phyloP scores from a whole-genome alignment of 345 rosid genomes.

The Heritiera littoralis region DNA sequence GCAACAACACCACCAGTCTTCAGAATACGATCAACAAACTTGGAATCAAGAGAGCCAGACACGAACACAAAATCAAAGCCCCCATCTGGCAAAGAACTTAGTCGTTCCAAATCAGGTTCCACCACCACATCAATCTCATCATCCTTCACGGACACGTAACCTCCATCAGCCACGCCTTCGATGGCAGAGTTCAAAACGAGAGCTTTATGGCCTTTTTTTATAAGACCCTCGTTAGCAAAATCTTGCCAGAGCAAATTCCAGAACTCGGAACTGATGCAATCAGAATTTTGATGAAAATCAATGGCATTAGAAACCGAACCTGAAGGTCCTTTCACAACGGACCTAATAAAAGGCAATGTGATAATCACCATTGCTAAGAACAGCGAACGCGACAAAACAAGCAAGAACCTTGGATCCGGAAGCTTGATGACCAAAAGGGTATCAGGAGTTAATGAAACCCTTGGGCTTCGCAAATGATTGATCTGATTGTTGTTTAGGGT shows the following conservation, averaged over 20 bases:
- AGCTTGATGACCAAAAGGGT: conserved; percentile 40
- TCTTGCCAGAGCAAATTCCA: conserved; percentile 42
- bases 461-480: conserved; percentile 24
- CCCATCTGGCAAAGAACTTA: conserved; percentile 27
- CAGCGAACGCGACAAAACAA: conserved; percentile 43
- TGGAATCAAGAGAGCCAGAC: conserved; percentile 26
- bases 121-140: conserved; percentile 36
- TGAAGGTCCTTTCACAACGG: conserved; percentile 30
- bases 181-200: conserved; percentile 36
- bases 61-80: conserved; percentile 42
- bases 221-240: conserved; percentile 46
- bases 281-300: conserved; percentile 23
- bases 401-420: conserved; percentile 41
- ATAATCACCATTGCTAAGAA: conserved; percentile 39
- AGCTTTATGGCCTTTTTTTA: conserved; percentile 47
- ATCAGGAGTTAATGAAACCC: conserved; percentile 23
- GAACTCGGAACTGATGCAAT: conserved; percentile 27
- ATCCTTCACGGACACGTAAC: conserved; percentile 29
- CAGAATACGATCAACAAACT: conserved; percentile 38
- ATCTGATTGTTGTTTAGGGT: conserved; percentile 16
- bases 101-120: conserved; percentile 33
- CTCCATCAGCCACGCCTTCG: conserved; percentile 23
- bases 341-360: conserved; percentile 35
- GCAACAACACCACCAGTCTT: conserved; percentile 50
- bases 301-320: conserved; percentile 2